A percentile compares a stretch with the other conserved stretches of the same genome.
Conservation (phyloP, 2,329 filamentous ascomycete species). For the Emericellopsis atlantica region DNA sequence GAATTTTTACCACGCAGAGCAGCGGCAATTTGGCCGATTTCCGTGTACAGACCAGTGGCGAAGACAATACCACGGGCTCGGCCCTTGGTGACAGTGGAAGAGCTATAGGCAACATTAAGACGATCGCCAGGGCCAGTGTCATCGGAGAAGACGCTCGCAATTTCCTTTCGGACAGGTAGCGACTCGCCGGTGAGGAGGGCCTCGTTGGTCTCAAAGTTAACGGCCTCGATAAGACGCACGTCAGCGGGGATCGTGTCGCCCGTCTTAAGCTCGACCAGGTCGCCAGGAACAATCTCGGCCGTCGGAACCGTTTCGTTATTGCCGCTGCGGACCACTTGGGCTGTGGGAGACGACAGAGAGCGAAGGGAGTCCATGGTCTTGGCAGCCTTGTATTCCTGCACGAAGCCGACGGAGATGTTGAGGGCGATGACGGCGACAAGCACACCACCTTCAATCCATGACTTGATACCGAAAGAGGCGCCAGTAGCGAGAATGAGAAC, state of each 20-base stretch:
- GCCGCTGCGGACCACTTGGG: conserved; percentile 27
- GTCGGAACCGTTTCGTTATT: conserved; percentile 22
- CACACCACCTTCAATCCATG: conserved; percentile 49
- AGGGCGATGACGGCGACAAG: conserved; percentile 43
- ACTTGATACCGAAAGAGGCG: conserved; percentile 42
- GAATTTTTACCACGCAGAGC: conserved; percentile 24
- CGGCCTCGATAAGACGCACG: conserved; percentile 39
- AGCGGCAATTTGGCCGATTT: conserved; percentile 48
- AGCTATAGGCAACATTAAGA: conserved; percentile 50
- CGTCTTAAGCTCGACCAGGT: conserved; percentile 39
- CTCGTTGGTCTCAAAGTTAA: conserved; percentile 59
- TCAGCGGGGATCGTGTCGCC: conserved; percentile 53
- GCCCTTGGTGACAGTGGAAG: conserved; percentile 49
- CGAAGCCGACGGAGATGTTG: conserved; percentile 41
- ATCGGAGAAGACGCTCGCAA: conserved; percentile 24
- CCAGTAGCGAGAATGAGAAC: conserved; percentile 44
- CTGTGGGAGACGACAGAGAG: conserved; percentile 28
- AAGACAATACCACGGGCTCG: conserved; percentile 47
- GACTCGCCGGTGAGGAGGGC: conserved; percentile 53
- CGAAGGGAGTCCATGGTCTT: conserved; percentile 36
- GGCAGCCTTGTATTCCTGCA: conserved; percentile 31
- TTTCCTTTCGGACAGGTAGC: conserved; percentile 42
- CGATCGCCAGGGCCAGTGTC: conserved; percentile 41
- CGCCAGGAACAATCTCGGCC: conserved; percentile 40
- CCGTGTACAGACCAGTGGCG: conserved; percentile 47